Evolutionary conservation across 495 filamentous ascomycete species (phyloP).

Genomic region (Sphaerosporella brunnea): DNA sequence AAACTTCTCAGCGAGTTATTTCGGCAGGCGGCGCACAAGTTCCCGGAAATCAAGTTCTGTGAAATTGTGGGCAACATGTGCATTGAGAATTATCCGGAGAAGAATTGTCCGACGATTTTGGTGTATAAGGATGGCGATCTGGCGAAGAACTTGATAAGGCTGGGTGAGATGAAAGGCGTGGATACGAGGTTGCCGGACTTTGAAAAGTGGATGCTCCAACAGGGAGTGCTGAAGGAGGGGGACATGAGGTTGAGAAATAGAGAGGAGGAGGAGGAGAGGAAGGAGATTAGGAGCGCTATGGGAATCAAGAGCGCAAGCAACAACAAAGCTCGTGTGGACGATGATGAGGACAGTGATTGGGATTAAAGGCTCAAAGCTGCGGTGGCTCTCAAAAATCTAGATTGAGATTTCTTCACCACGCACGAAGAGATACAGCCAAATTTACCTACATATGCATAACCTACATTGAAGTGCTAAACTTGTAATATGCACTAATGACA

Average conservation of each 20-base stretch:
- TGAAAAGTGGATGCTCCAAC: constrained; percentile 60
- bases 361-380: constrained; percentile 36
- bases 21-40: constrained; percentile 63
- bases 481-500: too few relatives aligned
- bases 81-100: constrained; percentile 89
- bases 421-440: too few relatives aligned
- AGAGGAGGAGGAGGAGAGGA: constrained; percentile 40
- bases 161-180: constrained; percentile 57
- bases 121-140: constrained; percentile 88
- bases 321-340: constrained; percentile 29
- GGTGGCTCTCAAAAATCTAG: too few relatives aligned
- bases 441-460: too few relatives aligned
- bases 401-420: too few relatives aligned
- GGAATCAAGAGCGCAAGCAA: constrained; percentile 22
- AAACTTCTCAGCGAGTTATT: constrained; percentile 66
- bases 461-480: too few relatives aligned
- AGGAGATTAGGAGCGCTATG: constrained; percentile 31
- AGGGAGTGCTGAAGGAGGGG: constrained; percentile 56
- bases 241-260: constrained; percentile 54
- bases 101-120: constrained; percentile 84
- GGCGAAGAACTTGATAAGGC: constrained; percentile 65
- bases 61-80: constrained; percentile 86
- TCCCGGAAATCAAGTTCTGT: constrained; percentile 91
- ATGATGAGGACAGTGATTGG: constrained; percentile 63
- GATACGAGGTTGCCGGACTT: constrained; percentile 47